Percentiles rank a stretch among this genome's conserved stretches.
Evolutionary conservation across 1,139 yeast species (phyloP).

Genomic region (Geotrichum armillariae): DNA sequence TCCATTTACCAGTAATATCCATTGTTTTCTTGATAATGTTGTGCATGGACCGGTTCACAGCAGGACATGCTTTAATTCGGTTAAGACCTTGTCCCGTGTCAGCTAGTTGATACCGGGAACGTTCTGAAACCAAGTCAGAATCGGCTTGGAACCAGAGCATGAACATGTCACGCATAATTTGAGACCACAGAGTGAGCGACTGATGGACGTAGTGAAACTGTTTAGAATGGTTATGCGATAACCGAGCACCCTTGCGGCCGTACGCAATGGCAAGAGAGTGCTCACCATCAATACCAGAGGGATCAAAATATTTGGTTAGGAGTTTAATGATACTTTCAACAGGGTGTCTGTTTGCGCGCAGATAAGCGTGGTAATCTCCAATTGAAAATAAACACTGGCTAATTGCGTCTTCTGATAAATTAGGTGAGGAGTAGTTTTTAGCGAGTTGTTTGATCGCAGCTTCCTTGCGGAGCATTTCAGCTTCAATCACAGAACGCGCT

Average conservation of each 20-base stretch:
- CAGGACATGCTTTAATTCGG: constrained; percentile 69
- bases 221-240: constrained; percentile 66
- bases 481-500: constrained; percentile 50
- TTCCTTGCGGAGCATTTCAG: constrained; percentile 62
- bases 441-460: constrained; percentile 59
- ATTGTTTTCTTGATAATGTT: constrained; percentile 61
- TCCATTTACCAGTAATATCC: constrained; percentile 60
- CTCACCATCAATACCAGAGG: constrained; percentile 38
- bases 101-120: constrained; percentile 51
- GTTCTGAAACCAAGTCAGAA: constrained; percentile 52
- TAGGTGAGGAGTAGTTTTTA: constrained; percentile 39
- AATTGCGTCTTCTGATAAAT: constrained; percentile 49
- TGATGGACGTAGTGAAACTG: constrained; percentile 71
- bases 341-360: constrained; percentile 64
- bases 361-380: constrained; percentile 71
- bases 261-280: constrained; percentile 59
- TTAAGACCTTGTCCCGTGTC: constrained; percentile 79
- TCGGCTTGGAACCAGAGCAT: constrained; percentile 73
- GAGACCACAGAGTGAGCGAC: constrained; percentile 70
- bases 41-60: constrained; percentile 65
- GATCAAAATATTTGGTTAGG: constrained; percentile 49
- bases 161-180: constrained; percentile 72
- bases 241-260: constrained; percentile 64
- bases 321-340: constrained; percentile 57
- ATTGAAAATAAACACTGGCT: constrained; percentile 67